Evolutionary conservation across 129 eudicot genomes (phyloP), one percentile per base, ranked within the genome.

Genomic region (Chrysanthemum makinoi): DNA sequence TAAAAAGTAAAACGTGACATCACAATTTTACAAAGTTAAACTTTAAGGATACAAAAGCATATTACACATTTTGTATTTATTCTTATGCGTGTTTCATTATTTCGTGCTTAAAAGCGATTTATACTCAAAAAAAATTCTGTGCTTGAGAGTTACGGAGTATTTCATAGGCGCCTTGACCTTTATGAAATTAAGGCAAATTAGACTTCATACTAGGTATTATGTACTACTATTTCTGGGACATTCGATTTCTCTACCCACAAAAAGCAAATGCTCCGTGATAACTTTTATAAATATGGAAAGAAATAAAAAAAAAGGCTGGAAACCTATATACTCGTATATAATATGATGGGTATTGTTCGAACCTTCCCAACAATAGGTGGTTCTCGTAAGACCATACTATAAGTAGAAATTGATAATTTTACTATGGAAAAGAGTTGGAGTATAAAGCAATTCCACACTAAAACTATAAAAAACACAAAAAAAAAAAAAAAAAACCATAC

Each of bases 371-470:
- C 8, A 39, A 48, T 64, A 55, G 68, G 33, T 64, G 24, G 57
- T 72, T 71, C 82, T 64, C 73, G 72, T 54, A 26, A 64, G 51
- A 65, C 73, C 73, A 76, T 71, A n/a, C 82, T 56, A 65, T 65
- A 65, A 71, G 55, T 72, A 65, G 73, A 70, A 64, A 71, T 19
- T 55, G 13, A 54, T 53, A 51, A 50, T 4, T 20, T 22, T 63
- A 71, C 65, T 65, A 30, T 54, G 56, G 46, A 30, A 55, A 64
- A 54, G 46, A 46, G 52, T 56, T 64, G 77, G 62, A 50, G 82
- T 71, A 71, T 78, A 78, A 78, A 78, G 82, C 77, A 78, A 44
- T 54, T 63, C 82, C 82, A 78, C 73, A 77, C 46, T 43, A 66
- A 39, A 51, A 52, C 28, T 44, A 77, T 4, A 70, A 26, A 54